These are phyloP conservation scores for Phytophthora citricola DNA, from an alignment of 352 stramenopile genomes.

Conservation along the genomic window DNA sequence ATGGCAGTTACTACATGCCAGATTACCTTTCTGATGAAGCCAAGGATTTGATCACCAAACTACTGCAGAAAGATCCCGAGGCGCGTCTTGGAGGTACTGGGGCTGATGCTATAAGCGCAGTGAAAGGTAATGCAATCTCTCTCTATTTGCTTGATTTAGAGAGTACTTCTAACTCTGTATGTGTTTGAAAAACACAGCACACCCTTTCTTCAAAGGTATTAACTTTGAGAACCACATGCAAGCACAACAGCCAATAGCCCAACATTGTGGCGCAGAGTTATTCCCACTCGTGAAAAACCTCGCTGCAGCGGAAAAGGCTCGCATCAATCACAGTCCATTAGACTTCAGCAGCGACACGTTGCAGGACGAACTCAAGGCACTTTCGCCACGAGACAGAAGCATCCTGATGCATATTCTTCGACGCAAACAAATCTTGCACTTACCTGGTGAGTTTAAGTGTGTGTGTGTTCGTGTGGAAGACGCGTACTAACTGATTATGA, in stretches of 20 bases:
- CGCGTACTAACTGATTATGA: conserved; percentile 10
- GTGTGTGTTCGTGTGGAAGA: neutral
- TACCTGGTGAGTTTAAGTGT: conserved; percentile 43
- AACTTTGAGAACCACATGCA: conserved; percentile 75
- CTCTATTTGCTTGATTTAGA: neutral
- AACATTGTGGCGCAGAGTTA: conserved; percentile 53
- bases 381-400: conserved; percentile 41
- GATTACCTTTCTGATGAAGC: conserved; percentile 68
- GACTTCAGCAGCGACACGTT: conserved; percentile 39
- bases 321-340: conserved; percentile 25
- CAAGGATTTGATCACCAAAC: conserved; percentile 64
- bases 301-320: conserved; percentile 44
- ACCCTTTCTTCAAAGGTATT: conserved; percentile 77
- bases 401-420: conserved; percentile 84
- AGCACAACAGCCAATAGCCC: conserved; percentile 33
- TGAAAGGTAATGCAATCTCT: conserved; percentile 62
- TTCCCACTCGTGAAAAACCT: conserved; percentile 60
- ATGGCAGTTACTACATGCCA: conserved; percentile 63
- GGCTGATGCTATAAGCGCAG: conserved; percentile 41
- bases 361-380: conserved; percentile 46
- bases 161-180: neutral
- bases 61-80: conserved; percentile 58
- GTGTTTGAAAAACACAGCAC: conserved; percentile 38
- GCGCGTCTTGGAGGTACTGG: conserved; percentile 37
- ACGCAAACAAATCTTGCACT: conserved; percentile 74